These are phyloP conservation scores for Heterobasidion occidentale DNA, from an alignment of 1,284 basidiomycete genomes.

Conservation along the genomic window DNA sequence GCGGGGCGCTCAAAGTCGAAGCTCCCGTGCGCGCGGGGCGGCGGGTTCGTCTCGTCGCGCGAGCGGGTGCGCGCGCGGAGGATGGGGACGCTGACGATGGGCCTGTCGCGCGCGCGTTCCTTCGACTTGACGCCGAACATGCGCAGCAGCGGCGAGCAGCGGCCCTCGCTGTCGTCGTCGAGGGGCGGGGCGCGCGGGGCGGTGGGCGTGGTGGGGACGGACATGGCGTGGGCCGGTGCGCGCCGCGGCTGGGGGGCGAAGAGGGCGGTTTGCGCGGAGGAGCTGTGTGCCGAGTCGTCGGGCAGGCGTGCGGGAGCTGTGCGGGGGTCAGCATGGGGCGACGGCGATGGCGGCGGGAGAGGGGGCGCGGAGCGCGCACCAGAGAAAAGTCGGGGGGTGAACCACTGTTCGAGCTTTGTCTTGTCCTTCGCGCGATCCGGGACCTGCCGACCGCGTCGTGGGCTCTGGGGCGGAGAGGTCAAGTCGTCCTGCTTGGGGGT, in stretches of 20 bases:
- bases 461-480: slow-evolving; percentile 5
- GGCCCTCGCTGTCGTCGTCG: not conserved
- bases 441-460: slow-evolving; percentile 12
- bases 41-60: slow-evolving; percentile 2
- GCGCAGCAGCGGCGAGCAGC: not conserved
- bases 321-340: not conserved
- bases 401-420: slow-evolving; percentile 1
- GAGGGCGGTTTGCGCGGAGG: not conserved
- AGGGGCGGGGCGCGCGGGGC: not conserved
- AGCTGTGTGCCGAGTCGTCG: not conserved
- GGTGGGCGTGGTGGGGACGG: not conserved
- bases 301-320: not conserved
- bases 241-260: not conserved
- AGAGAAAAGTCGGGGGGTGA: not conserved
- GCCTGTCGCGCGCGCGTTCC: slow-evolving; percentile 11
- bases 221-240: not conserved
- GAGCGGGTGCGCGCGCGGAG: slow-evolving; percentile 11
- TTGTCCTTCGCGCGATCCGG: slow-evolving; percentile 6
- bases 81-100: slow-evolving; percentile 23
- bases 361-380: not conserved
- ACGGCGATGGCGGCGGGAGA: not conserved
- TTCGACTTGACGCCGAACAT: not conserved
- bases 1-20: slow-evolving; percentile 67
- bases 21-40: slow-evolving; percentile 41
- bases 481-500: slow-evolving; percentile 7